Evolutionary conservation across 768 basidiomycete genomes (phyloP).

Genomic region (Peribolospora baueri): DNA sequence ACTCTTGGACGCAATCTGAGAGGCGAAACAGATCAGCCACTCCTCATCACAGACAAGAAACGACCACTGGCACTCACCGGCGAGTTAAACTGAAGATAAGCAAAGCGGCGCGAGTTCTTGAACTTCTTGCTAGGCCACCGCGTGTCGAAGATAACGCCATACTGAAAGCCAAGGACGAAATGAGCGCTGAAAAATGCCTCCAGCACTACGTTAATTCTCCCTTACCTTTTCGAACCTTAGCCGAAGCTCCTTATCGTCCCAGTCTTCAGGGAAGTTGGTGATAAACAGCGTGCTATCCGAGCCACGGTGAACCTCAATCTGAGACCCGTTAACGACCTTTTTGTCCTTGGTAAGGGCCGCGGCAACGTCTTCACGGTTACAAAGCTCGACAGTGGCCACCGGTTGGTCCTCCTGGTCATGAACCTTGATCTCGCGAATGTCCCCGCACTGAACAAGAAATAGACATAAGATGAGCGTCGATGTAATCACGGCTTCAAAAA

Average conservation of each 20-base stretch:
- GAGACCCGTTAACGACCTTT: constrained; percentile 49
- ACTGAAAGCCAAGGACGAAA: constrained; percentile 25
- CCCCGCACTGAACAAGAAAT: constrained; percentile 43
- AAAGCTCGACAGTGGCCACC: constrained; percentile 78
- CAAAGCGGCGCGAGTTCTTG: constrained; percentile 71
- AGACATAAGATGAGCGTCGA: not conserved
- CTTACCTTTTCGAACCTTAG: constrained; percentile 53
- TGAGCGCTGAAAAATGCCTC: not conserved
- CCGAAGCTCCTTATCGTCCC: constrained; percentile 52
- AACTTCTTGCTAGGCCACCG: constrained; percentile 98
- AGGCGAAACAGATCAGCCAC: not conserved
- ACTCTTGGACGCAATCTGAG: constrained; percentile 32
- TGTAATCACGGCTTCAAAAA: not conserved
- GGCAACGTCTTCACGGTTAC: constrained; percentile 51
- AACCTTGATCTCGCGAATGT: constrained; percentile 60
- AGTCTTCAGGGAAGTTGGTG: constrained; percentile 74
- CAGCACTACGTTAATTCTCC: not conserved
- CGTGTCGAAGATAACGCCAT: constrained; percentile 73
- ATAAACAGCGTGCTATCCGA: constrained; percentile 89
- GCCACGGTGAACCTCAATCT: constrained; percentile 64
- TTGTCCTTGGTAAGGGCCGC: constrained; percentile 84
- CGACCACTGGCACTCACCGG: constrained; percentile 32
- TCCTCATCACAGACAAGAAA: not conserved
- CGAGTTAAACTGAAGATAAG: constrained; percentile 72
- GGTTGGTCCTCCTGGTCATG: constrained; percentile 32